Evolutionary conservation across 2,329 filamentous ascomycete species (phyloP), one percentile per base, ranked within the genome.

Genomic region (Seiridium cupressi): DNA sequence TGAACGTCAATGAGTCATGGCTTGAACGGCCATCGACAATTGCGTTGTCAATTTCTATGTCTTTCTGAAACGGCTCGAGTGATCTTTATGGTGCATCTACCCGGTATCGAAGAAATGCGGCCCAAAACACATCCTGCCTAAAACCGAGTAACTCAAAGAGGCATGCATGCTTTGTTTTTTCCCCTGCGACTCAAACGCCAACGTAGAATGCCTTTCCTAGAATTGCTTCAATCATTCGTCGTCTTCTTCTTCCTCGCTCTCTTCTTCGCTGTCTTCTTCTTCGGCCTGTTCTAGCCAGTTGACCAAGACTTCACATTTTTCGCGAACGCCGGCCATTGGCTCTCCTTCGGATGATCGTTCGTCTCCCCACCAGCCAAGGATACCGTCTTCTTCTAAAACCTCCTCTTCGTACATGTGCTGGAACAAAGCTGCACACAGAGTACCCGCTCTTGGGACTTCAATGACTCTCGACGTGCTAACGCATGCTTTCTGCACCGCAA

Each of bases 341-440:
- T 90, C 89, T 11, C 81, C 87, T 59, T 87, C 87, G 32, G 77
- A 83, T 5, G 89, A 89, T 69, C 88, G 74, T 53, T 84, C 81
- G 72, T 96, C 89, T 26, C 81, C 84, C 93, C 93, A 98, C 95
- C 95, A 99, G 53, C 84, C 84, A 68, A 94, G 78, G 65, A 97
- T 91, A 0, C 90, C 93, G 47, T 97, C 93, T 70, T 97, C 92
- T 72, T 97, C 92, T 1, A 97, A 77, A 13, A 96, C 83, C 65
- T 98, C 95, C 54, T 90, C 76, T 65, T 90, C 87, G 72, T 96
- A 96, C 56, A 98, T 80, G 74, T 93, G 91, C 77, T 96, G 95
- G 66, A 92, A 84, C 67, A 92, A 79, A 44, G 89, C 91, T 3
- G 93, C 83, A 40, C 98, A 82, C 8, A 97, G 83, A 75, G 69